Base-by-base conservation (phyloP, 176 grass and related monocot genomes). In the Puccinellia tenuiflora region DNA sequence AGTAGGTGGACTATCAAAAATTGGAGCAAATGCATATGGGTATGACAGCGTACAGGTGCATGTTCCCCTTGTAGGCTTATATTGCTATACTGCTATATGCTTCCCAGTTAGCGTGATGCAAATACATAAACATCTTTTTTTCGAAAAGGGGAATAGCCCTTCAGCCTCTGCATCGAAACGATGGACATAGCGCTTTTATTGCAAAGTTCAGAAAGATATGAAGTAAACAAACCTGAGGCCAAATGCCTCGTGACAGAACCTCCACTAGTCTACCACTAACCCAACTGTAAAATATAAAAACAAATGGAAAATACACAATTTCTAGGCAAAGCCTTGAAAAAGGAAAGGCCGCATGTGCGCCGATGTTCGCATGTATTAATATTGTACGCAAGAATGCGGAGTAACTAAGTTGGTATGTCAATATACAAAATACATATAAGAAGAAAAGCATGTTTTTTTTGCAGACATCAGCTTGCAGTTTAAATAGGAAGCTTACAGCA, bases 401-500 rank as follows among this genome's bases (percentile, higher is more conserved):
- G 33, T 35, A 42, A 83, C 30, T n/a, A 62, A 83, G 28, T 9
- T 35, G 20, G 71, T 22, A 80, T 22, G 21, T 40, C 67, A 64
- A 72, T 53, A 72, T 73, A 51, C 5, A 72, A 77, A 88, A 65
- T 79, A 50, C 28, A 60, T 9, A 14, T 13, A 29, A 73, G 11
- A 20, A 65, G 5, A 64, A 79, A 74, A 26, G 7, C 0, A 57
- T 22, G 15, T 76, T 45, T 37, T 22, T 72, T 75, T 64, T 46
- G 0, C 20, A 26, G 51, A 64, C 22, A 69, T 30, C 63, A 88
- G 42, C 33, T 60, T 57, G 17, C 21, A 63, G 1, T 64, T 45
- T 51, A 79, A 64, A 50, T 81, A 70, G n/a, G 51, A 65, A 46
- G 16, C 89, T 93, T 91, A 98, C 95, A 86, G 92, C 90, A 76